Percentiles rank a stretch among this genome's conserved stretches.
Conservation (phyloP, 306 rosid species). For the Astragalus membranaceus region DNA sequence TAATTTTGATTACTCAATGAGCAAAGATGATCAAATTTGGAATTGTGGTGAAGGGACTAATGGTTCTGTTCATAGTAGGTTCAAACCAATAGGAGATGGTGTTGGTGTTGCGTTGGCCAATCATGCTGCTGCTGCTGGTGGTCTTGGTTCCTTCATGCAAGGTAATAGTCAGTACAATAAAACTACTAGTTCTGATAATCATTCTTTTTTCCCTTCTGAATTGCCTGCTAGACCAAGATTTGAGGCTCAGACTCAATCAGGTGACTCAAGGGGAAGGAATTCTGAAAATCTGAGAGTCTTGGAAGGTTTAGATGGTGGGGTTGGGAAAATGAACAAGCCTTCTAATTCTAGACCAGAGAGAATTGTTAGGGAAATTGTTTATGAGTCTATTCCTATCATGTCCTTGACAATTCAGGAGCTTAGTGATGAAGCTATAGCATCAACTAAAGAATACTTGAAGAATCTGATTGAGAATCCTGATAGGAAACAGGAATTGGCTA, state of each 20-base stretch:
- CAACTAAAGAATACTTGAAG: slow-evolving; percentile 57
- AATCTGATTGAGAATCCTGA: slow-evolving; percentile 60
- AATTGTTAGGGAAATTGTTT: slow-evolving; percentile 53
- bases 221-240: slow-evolving; percentile 77
- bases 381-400: slow-evolving; percentile 49
- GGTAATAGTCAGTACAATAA: slow-evolving; percentile 51
- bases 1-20: slow-evolving; percentile 60
- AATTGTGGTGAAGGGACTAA: slow-evolving; percentile 98
- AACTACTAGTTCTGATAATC: slow-evolving; percentile 74
- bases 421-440: slow-evolving; percentile 46
- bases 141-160: slow-evolving; percentile 64
- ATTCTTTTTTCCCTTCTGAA: slow-evolving; percentile 88
- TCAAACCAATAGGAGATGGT: slow-evolving; percentile 96
- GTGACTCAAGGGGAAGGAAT: slow-evolving; percentile 77
- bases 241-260: slow-evolving; percentile 52
- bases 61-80: slow-evolving; percentile 96
- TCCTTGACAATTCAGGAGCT: slow-evolving; percentile 68
- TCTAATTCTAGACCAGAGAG: slow-evolving; percentile 66
- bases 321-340: slow-evolving; percentile 35
- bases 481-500: slow-evolving; percentile 68
- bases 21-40: slow-evolving; percentile 88
- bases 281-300: slow-evolving; percentile 61
- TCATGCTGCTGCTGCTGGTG: slow-evolving; percentile 59
- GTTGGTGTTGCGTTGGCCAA: slow-evolving; percentile 41
- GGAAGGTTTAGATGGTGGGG: slow-evolving; percentile 54